A percentile compares a stretch with the other conserved stretches of the same genome.
phyloP scores from a whole-genome alignment of 805 yeast species.

The Pichia californica region DNA sequence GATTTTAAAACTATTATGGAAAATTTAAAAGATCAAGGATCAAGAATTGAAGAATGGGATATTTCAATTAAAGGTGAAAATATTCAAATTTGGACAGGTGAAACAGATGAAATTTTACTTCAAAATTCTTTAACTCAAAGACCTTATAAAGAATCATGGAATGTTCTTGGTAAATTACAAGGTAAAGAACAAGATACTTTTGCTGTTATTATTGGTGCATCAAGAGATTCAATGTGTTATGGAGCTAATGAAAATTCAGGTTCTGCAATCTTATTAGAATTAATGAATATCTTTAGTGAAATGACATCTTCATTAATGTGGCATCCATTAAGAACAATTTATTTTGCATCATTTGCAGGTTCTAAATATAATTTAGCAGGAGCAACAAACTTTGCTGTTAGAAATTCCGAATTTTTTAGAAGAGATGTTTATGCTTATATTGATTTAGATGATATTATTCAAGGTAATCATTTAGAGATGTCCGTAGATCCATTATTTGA shows the following conservation, averaged over 20 bases:
- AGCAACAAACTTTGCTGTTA: conserved; percentile 68
- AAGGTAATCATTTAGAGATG: conserved; percentile 46
- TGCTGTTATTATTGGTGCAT: conserved; percentile 75
- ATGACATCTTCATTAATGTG: conserved; percentile 62
- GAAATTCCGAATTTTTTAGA: conserved; percentile 43
- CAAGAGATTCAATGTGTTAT: conserved; percentile 59
- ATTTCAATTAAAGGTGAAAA: conserved; percentile 19
- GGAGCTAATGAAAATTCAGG: conserved; percentile 81
- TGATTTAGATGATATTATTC: conserved; percentile 63
- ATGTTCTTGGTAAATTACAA: conserved; percentile 66
- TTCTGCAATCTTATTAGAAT: conserved; percentile 62
- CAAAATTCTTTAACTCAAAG: conserved; percentile 38
- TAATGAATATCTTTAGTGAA: conserved; percentile 60
- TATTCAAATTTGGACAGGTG: conserved; percentile 42
- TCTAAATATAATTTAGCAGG: conserved; percentile 79
- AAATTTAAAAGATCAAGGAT: conserved; percentile 33
- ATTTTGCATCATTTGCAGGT: conserved; percentile 82
- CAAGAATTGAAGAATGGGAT: conserved; percentile 32
- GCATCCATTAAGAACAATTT: conserved; percentile 77
- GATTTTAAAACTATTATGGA: conserved; percentile 49
- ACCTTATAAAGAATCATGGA: conserved; percentile 64
- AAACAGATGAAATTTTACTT: conserved; percentile 20
- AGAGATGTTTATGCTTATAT: conserved; percentile 63
- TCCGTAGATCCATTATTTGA: conserved; percentile 54
- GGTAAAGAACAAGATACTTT: conserved; percentile 76